Percentiles rank a stretch among this genome's conserved stretches.
Evolutionary conservation across 1,139 yeast genomes (phyloP).

Genomic region (Yamadazyma oceani): DNA sequence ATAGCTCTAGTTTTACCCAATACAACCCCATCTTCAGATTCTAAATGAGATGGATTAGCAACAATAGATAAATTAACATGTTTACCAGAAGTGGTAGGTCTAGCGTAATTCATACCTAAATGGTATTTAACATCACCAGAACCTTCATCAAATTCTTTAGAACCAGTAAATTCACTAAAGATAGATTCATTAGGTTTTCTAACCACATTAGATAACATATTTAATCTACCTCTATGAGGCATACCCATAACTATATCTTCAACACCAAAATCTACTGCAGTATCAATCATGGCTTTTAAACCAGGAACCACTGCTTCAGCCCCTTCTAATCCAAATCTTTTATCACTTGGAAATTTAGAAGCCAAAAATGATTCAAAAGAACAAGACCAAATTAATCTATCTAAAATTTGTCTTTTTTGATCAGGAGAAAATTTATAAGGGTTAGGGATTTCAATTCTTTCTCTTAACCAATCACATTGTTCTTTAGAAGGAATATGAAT

Average conservation of each 20-base stretch:
- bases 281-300: slow-evolving; percentile 92
- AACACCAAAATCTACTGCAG: slow-evolving; percentile 88
- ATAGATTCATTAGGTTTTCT: slow-evolving; percentile 98
- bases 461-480: slow-evolving; percentile 98
- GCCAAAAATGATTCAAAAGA: slow-evolving; percentile 90
- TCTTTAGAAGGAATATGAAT: slow-evolving; percentile 95
- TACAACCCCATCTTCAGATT: slow-evolving; percentile 98
- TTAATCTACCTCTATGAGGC: slow-evolving; percentile 99
- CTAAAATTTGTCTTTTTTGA: slow-evolving; percentile 94
- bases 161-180: slow-evolving; percentile 93
- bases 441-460: slow-evolving; percentile 87
- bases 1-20: slow-evolving; percentile 97
- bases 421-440: slow-evolving; percentile 84
- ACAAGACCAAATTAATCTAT: slow-evolving; percentile 95
- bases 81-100: slow-evolving; percentile 99
- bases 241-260: slow-evolving; percentile 97
- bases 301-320: slow-evolving; percentile 97
- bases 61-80: slow-evolving; percentile 92
- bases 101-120: slow-evolving; percentile 97
- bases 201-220: slow-evolving; percentile 95
- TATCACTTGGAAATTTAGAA: slow-evolving; percentile 96
- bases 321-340: slow-evolving; percentile 98
- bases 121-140: slow-evolving; percentile 99
- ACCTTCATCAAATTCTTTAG: slow-evolving; percentile 82
- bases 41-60: slow-evolving; percentile 98